Evolutionary conservation across 129 eudicot species (phyloP), one percentile per base, ranked within the genome.

Genomic region (Ambrosia artemisiifolia): DNA sequence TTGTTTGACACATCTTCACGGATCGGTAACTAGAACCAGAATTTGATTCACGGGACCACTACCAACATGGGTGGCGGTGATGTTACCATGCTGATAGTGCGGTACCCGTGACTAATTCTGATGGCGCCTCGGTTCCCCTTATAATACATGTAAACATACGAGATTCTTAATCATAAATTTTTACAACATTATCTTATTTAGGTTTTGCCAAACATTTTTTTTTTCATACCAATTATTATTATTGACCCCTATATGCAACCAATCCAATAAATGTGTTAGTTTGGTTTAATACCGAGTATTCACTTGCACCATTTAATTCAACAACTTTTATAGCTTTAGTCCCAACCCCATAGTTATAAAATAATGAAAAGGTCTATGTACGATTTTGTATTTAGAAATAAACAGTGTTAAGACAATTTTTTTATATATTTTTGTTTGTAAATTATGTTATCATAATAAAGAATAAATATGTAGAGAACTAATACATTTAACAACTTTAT

Each of bases 191-290:
- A 16, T 65, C 13, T 28, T 30, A 40, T 40, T 10, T 42, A 65
- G 73, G 73, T 65, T 72, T 38, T 55, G 66, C 47, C 73, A 75
- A 70, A 70, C 56, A 16, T 51, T 67, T 28, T 70, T 67, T 28
- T 70, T 57, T 71, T 17, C 30, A 18, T 16, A 71, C 19, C 72
- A 78, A 76, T 60, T 34, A 77, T 3, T 60, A 76, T 60, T 34
- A 77, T 3, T 60, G 46, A 69, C 51, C 59, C 72, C 60, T 11
- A 18, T 56, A 63, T 63, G 67, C 61, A 78, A 71, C 77, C 55
- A 71, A 70, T 70, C 71, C 82, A 63, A 63, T 78, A 40, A 78
- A 78, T 70, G 60, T 78, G 76, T 63, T 78, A 78, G 66, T 78
- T 70, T 63, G 67, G 20, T 70, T 71, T 63, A 78, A 78, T 63